Evolutionary conservation across 345 rosid species (phyloP), one percentile per base, ranked within the genome.

Genomic region (Syzygium aromaticum): DNA sequence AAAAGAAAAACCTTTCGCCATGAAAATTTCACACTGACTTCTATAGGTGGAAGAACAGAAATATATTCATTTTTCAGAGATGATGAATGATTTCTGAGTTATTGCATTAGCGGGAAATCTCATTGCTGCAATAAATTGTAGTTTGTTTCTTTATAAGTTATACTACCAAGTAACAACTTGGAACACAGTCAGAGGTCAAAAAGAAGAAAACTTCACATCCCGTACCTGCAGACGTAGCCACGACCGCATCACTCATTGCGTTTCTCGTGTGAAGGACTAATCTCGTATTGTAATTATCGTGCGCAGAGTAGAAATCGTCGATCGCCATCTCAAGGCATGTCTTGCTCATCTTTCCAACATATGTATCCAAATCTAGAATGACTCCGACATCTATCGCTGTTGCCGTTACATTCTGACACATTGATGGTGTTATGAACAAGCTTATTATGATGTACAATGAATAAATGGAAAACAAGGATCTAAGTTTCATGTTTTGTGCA

Each of bases 181-280:
- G 27, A 52, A 6, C 43, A 46, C 52, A 40, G 83, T 38, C 33
- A 56, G 25, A 43, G 57, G 86, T 77, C 64, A 86, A 78, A 9
- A 38, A 63, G 77, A n/a, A 17, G 51, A 52, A 28, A 78, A 53
- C 38, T 38, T 27, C 3, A 63, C 28, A 56, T 16, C 33, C 64
- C 33, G 27, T 59, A 95, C 98, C 95, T 85, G 96, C 93, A n/a
- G 93, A 89, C 46, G 96, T 93, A 4, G 98, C 93, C 80, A 56
- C 91, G 19, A 96, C 88, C 2, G 91, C 93, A 85, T 93, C 94
- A 0, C 38, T 14, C 80, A 16, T 89, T 87, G 95, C 91, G 59
- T 96, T 92, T 33, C 91, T 92, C 64, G 84, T 3, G 86, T 73
- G 85, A 11, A 94, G 77, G 23, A 87, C 85, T 54, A 95, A 77